Evolutionary conservation across 2,329 filamentous ascomycete genomes (phyloP).

Genomic region (Exserohilum turcica): DNA sequence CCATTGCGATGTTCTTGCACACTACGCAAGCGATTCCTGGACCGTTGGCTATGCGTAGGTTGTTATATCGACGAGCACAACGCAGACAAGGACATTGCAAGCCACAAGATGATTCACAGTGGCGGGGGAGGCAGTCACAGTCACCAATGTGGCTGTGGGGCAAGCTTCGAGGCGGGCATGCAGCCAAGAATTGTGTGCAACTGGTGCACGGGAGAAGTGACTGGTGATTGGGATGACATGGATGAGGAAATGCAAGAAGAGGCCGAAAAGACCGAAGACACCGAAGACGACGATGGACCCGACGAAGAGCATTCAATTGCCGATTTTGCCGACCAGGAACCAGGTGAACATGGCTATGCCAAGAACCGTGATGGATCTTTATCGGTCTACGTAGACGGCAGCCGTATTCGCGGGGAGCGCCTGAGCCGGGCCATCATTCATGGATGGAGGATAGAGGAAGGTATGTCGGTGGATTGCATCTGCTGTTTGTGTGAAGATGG

Average conservation of each 20-base stretch:
- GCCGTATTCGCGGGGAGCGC: conserved; percentile 2
- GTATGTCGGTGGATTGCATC: conserved; percentile 3
- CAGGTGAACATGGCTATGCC: background rate
- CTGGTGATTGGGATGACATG: background rate
- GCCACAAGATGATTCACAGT: background rate
- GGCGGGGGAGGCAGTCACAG: background rate
- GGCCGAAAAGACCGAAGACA: background rate
- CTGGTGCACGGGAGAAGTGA: conserved; percentile 15
- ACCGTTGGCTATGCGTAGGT: conserved; percentile 24
- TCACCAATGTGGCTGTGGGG: conserved; percentile 11
- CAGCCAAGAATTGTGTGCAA: conserved; percentile 8
- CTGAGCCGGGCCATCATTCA: conserved; percentile 2
- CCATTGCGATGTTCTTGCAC: conserved; percentile 21
- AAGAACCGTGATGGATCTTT: conserved; percentile 6
- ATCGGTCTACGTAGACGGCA: conserved; percentile 3
- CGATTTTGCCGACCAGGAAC: background rate
- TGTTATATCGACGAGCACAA: conserved; percentile 14
- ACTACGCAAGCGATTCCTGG: conserved; percentile 22
- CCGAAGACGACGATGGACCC: background rate
- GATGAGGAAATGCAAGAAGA: background rate
- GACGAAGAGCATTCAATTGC: conserved; percentile 9
- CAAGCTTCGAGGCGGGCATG: background rate
- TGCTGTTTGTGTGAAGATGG: conserved; percentile 5
- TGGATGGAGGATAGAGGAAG: background rate
- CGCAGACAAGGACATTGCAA: background rate